Base-by-base conservation (phyloP, 2,329 filamentous ascomycete genomes). In the Hysterium pulicare region DNA sequence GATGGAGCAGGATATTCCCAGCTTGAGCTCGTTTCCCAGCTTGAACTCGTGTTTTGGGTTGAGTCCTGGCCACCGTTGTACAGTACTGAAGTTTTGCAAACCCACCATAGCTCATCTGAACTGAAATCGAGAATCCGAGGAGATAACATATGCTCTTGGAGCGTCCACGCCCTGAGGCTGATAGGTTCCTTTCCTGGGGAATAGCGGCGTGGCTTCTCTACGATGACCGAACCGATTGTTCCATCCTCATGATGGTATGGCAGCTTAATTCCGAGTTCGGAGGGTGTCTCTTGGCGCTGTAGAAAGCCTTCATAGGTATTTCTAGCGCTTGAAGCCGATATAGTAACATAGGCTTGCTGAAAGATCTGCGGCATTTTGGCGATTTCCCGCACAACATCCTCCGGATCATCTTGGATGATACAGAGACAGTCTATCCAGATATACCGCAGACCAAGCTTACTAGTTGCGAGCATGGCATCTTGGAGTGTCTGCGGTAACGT, bases 381-480 rank as follows among this genome's bases (percentile, higher is more conserved):
- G 31, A 50, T 46, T 22, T 54, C 51, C 15, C 24, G 17, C 5
- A 32, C 9, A 4, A 40, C 10, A 23, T 50, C 50, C 19, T 42
- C 33, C 3, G 24, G 30, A 24, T 45, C 46, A 22, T 51, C 43
- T 28, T 51, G 48, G 13, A 51, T 47, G 21, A 53, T 53, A 23
- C 50, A 53, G 13, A 51, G 38, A 17, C 24, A 34, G 22, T 53
- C 50, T 6, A 51, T 45, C 50, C 50, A 53, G 7, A 51, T 33
- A 32, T 45, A 51, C 8, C 41, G 34, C 9, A 47, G 13, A 3
- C 44, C 44, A 2, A 51, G 22, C 30, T 37, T 42, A 9, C 20
- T 34, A 7, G 43, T 33, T 5, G 38, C n/a, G 8, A 33, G 36
- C 8, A 53, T 53, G 9, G 50, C 50, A 16, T 50, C 44, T 22